These are phyloP conservation scores for Gentiana dahurica DNA, from an alignment of 257 asterid species.

Conservation along the genomic window DNA sequence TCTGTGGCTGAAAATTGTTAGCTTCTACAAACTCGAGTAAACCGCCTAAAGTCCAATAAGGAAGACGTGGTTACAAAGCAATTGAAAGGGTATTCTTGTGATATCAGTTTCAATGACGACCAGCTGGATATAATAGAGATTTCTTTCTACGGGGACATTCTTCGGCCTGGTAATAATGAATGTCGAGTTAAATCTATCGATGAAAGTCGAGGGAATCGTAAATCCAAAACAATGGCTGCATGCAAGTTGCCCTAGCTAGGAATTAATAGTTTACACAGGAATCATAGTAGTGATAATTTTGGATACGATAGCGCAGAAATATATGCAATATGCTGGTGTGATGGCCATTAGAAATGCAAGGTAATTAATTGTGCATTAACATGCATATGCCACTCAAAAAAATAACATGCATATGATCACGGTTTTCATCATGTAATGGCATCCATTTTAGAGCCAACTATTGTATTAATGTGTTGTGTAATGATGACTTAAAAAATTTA, in stretches of 20 bases:
- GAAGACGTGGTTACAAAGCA: constrained; percentile 27
- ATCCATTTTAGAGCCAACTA: too few relatives aligned
- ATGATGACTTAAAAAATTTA: too few relatives aligned
- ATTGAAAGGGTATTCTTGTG: constrained; percentile 66
- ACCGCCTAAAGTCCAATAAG: constrained; percentile 62
- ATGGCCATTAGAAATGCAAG: too few relatives aligned
- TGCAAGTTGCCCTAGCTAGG: constrained; percentile 43
- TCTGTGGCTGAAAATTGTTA: constrained; percentile 71
- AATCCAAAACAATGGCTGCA: constrained; percentile 41
- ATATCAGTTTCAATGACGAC: constrained; percentile 50
- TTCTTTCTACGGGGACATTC: constrained; percentile 77
- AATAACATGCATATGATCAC: too few relatives aligned
- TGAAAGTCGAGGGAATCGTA: constrained; percentile 66
- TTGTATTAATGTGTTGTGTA: too few relatives aligned
- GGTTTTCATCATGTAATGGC: too few relatives aligned
- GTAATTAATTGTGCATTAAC: too few relatives aligned
- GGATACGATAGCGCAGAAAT: too few relatives aligned
- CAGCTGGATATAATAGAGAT: constrained; percentile 78
- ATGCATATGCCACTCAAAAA: too few relatives aligned
- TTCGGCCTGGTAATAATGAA: constrained; percentile 56
- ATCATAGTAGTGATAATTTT: too few relatives aligned
- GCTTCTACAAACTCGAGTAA: constrained; percentile 79
- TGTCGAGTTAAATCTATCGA: constrained; percentile 81
- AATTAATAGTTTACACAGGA: too few relatives aligned
- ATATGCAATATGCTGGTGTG: too few relatives aligned